These are phyloP conservation scores for Zalerion maritima DNA, from an alignment of 495 filamentous ascomycete species.

Conservation along the genomic window DNA sequence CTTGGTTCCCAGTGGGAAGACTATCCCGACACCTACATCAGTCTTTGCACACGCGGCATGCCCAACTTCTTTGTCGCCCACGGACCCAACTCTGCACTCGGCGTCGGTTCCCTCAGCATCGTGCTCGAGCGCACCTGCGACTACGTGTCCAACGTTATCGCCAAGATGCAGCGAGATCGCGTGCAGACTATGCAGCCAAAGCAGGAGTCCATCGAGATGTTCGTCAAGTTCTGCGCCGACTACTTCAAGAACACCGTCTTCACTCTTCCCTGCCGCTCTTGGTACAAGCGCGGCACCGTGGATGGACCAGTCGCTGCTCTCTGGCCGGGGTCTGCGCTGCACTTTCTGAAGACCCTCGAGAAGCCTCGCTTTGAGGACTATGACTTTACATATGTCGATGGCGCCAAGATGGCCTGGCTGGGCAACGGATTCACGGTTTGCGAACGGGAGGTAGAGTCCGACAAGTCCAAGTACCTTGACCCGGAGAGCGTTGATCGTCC, in stretches of 20 bases:
- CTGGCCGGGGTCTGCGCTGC: constrained; percentile 51
- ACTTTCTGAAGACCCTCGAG: constrained; percentile 10
- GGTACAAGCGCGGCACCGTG: constrained; percentile 50
- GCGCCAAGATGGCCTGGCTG: neutral
- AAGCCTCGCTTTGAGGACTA: neutral
- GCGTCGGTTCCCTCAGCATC: constrained; percentile 35
- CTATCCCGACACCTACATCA: constrained; percentile 51
- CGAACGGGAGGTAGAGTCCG: no score
- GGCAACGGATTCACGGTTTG: no score
- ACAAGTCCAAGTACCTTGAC: no score
- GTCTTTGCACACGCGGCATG: constrained; percentile 44
- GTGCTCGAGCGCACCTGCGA: constrained; percentile 39
- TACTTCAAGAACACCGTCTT: constrained; percentile 49
- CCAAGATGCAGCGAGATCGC: constrained; percentile 47
- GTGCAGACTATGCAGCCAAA: constrained; percentile 44
- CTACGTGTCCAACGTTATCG: constrained; percentile 45
- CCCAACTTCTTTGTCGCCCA: constrained; percentile 49
- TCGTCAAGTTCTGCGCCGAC: constrained; percentile 43
- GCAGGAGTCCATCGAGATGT: constrained; percentile 43
- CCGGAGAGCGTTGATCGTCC: no score
- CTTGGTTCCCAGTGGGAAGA: constrained; percentile 36
- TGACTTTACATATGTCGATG: neutral
- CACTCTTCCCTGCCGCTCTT: constrained; percentile 49
- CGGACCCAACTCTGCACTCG: constrained; percentile 46
- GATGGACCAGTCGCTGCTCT: constrained; percentile 44